These are phyloP conservation scores for Heliosperma pusillum DNA, from an alignment of 148 eudicot genomes.

Conservation along the genomic window DNA sequence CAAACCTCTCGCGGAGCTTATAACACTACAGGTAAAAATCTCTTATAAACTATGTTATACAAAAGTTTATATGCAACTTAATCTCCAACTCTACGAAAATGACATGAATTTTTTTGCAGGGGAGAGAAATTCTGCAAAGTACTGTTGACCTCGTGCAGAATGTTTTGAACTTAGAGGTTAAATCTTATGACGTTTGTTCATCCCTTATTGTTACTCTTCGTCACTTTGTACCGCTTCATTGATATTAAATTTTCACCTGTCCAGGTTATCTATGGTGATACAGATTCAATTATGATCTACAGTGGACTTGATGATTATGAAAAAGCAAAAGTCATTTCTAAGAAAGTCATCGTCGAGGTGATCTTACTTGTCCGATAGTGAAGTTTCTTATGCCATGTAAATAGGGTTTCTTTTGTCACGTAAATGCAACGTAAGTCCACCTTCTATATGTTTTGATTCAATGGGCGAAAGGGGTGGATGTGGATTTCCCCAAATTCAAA, in stretches of 20 bases:
- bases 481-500: too few species aligned
- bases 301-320: constrained; percentile 91
- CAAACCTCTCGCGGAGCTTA: constrained; percentile 94
- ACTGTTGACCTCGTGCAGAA: constrained; percentile 96
- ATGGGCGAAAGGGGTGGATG: background rate
- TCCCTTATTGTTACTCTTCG: constrained; percentile 2
- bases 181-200: constrained; percentile 10
- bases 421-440: background rate
- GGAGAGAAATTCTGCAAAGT: constrained; percentile 94
- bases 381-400: background rate
- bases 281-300: constrained; percentile 98
- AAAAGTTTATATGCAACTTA: constrained; percentile 2
- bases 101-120: constrained; percentile 45
- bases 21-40: constrained; percentile 63
- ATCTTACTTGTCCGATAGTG: background rate
- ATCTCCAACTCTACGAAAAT: constrained; percentile 7
- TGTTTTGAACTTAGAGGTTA: constrained; percentile 79
- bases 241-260: constrained; percentile 14
- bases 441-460: background rate
- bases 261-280: constrained; percentile 98
- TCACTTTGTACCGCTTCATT: constrained; percentile 5
- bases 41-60: background rate
- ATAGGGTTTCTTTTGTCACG: background rate
- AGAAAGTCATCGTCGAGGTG: constrained; percentile 91
- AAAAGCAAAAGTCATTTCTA: constrained; percentile 71